Evolutionary conservation across 331 rosid species (phyloP).

Genomic region (Ulmus americana): DNA sequence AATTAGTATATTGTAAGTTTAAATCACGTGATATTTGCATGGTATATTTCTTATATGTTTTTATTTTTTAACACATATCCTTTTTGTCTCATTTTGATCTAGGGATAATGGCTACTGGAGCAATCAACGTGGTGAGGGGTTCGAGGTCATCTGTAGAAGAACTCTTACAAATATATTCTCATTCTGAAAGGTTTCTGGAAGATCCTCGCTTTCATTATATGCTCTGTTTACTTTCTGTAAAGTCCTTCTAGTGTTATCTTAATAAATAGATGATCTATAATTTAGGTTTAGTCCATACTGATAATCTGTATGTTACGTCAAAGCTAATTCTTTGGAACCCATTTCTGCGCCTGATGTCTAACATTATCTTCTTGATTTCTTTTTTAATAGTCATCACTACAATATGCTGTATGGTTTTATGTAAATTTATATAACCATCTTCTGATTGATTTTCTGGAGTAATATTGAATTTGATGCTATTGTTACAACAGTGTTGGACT

Average conservation of each 20-base stretch:
- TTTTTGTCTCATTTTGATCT: conserved; percentile 30
- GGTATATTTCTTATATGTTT: too few species aligned
- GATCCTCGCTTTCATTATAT: neutral
- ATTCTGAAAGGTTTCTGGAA: conserved; percentile 71
- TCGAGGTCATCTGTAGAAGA: conserved; percentile 84
- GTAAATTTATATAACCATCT: neutral
- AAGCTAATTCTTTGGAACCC: neutral
- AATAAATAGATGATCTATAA: neutral
- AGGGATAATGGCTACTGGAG: conserved; percentile 94
- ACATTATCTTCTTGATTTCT: conserved; percentile 19
- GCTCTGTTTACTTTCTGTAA: conserved; percentile 6
- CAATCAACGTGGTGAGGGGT: conserved; percentile 89
- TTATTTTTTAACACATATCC: neutral
- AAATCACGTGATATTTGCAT: too few species aligned
- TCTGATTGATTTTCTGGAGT: too few species aligned
- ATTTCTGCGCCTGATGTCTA: conserved; percentile 3
- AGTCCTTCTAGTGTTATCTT: neutral
- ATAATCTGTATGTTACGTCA: neutral
- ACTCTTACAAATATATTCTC: conserved; percentile 69
- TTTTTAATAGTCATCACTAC: neutral
- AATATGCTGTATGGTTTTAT: conserved; percentile 8
- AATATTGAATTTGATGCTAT: neutral
- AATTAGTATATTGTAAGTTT: neutral
- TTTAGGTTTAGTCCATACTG: neutral
- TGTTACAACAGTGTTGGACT: conserved; percentile 66